Base-by-base conservation (phyloP, 257 asterid genomes). In the Ophiorrhiza pumila region DNA sequence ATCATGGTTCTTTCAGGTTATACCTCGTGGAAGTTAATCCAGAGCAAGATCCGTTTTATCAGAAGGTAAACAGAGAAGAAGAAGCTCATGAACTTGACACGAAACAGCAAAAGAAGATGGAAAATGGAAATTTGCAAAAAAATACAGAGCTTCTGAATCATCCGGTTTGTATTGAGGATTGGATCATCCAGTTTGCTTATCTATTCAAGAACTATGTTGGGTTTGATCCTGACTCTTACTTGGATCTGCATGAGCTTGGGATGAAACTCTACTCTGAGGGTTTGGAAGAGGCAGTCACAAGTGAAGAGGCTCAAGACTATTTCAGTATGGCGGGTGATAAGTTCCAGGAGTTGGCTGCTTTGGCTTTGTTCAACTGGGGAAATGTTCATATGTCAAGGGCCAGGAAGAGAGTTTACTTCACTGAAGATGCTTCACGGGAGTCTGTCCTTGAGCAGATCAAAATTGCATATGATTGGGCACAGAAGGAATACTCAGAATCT, bases 311-410 rank as follows among this genome's bases (percentile, higher is more conserved):
- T 75, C 96, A 92, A 79, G 90, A 74, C 31, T 80, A 85, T 60
- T 90, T 92, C 73, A 32, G 46, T 65, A 58, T 73, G 49, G 95
- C 98, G 20, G 89, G 85, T 29, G 96, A 90, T 53, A 92, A 85
- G 66, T 92, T 92, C 73, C 89, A 87, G 77, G 98, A 90, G 76
- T 88, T 92, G 94, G 87, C 91, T 43, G 96, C 96, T 75, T 83
- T 90, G 72, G 96, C 96, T 55, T 74, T 92, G 89, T 92, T 92
- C 87, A 90, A 92, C 59, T 90, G 94, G 85, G 96, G 96, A 14
- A 92, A 88, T 65, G 96, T 92, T 73, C 90, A 90, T 77, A 85
- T 88, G 89, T 85, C 96, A 32, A 80, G 86, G 76, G 98, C 98
- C 35, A 84, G 90, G 72, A 92, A 90, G 77, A 78, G 74, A 87